These are phyloP conservation scores for Pichia gijzeniarum DNA, from an alignment of 805 yeast genomes.

Conservation along the genomic window DNA sequence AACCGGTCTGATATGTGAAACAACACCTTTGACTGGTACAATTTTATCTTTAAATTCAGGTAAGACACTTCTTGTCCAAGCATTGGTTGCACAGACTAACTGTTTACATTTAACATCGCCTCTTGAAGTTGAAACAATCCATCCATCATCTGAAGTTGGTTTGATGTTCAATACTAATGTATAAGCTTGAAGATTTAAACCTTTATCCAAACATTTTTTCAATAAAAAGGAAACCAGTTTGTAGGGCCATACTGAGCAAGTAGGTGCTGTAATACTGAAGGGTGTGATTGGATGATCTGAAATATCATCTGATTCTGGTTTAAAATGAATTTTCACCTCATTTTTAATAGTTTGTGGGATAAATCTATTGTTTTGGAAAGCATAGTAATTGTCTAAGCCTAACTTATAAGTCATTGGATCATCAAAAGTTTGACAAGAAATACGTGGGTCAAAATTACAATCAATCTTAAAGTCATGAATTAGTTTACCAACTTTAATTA, in stretches of 20 bases:
- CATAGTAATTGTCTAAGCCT: constrained; percentile 19
- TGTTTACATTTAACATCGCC: constrained; percentile 24
- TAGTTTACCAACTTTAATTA: constrained; percentile 29
- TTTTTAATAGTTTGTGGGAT: constrained; percentile 24
- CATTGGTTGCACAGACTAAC: constrained; percentile 33
- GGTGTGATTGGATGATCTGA: constrained; percentile 25
- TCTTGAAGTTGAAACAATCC: constrained; percentile 25
- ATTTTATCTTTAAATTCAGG: constrained; percentile 23
- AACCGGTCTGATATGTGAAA: constrained; percentile 24
- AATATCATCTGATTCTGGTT: constrained; percentile 25
- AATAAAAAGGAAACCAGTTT: constrained; percentile 33
- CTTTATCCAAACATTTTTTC: constrained; percentile 28
- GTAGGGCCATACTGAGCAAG: constrained; percentile 42
- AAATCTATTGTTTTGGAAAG: constrained; percentile 25
- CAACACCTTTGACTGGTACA: constrained; percentile 32
- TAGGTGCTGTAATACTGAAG: constrained; percentile 34
- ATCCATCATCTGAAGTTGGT: constrained; percentile 19
- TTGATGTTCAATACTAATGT: constrained; percentile 30
- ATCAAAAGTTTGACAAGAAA: constrained; percentile 32
- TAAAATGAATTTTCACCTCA: constrained; percentile 27
- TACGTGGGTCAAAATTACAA: constrained; percentile 32
- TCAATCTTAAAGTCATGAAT: constrained; percentile 31
- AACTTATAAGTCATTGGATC: constrained; percentile 11
- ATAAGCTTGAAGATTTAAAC: constrained; percentile 36
- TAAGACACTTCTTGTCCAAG: constrained; percentile 20